These are phyloP conservation scores for Trifolium dubium DNA, from an alignment of 306 rosid genomes.

Conservation along the genomic window DNA sequence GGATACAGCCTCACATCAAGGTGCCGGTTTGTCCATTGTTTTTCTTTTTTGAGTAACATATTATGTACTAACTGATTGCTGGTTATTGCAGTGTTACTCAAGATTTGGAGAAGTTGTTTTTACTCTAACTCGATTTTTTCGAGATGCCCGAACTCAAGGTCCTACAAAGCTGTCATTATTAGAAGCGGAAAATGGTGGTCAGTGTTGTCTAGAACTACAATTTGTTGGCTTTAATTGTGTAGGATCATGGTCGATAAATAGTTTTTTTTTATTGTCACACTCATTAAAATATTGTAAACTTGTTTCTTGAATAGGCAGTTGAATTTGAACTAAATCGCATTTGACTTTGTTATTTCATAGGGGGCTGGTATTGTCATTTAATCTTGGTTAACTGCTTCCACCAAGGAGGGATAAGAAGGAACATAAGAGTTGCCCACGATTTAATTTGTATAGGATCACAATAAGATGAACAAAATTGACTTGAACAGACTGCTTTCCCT, in stretches of 20 bases:
- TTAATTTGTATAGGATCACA: conserved; percentile 16
- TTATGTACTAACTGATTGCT: conserved; percentile 43
- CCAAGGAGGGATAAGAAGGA: neutral
- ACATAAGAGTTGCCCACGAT: conserved; percentile 6
- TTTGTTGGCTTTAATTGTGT: conserved; percentile 21
- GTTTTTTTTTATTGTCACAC: neutral
- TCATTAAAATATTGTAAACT: conserved; percentile 3
- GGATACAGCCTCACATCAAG: conserved; percentile 98
- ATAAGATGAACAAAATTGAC: conserved; percentile 22
- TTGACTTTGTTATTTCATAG: conserved; percentile 26
- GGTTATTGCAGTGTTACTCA: conserved; percentile 69
- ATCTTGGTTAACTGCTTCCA: neutral
- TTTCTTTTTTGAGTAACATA: conserved; percentile 26
- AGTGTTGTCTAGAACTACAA: conserved; percentile 42
- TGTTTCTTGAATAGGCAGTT: conserved; percentile 19
- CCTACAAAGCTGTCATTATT: conserved; percentile 63
- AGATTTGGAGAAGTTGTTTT: conserved; percentile 87
- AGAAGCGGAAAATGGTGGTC: conserved; percentile 59
- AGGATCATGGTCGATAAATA: conserved; percentile 17
- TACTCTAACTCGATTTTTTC: conserved; percentile 84
- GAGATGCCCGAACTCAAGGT: conserved; percentile 61
- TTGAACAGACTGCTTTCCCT: conserved; percentile 7
- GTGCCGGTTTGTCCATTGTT: conserved; percentile 47
- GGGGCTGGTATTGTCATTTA: conserved; percentile 8
- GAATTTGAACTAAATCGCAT: conserved; percentile 17